phyloP scores from a whole-genome alignment of 192 early-diverging fungal genomes.

The Coemansia sp. region DNA sequence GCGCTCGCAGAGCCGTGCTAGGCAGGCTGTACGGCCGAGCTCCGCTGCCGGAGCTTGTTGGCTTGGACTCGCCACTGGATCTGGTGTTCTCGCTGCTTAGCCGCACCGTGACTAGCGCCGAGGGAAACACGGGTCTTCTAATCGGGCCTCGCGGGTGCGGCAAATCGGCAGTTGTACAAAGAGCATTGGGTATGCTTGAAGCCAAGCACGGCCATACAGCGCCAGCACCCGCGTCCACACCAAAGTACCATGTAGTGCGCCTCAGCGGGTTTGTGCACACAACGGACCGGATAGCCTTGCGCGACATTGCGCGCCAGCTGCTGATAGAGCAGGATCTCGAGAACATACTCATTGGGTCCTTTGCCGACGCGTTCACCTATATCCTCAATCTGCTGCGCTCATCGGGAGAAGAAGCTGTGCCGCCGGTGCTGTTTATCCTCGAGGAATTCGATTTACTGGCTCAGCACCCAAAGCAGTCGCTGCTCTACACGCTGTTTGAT shows the following conservation, averaged over 20 bases:
- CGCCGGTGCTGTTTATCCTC: constrained; percentile 73
- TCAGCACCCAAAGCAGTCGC: constrained; percentile 84
- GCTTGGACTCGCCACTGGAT: constrained; percentile 24
- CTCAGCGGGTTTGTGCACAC: constrained; percentile 81
- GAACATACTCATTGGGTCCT: constrained; percentile 37
- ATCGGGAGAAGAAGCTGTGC: not conserved
- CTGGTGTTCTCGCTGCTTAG: constrained; percentile 22
- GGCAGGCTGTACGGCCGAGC: constrained; percentile 29
- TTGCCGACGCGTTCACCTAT: constrained; percentile 42
- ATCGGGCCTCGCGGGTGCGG: constrained; percentile 80
- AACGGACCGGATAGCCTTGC: constrained; percentile 74
- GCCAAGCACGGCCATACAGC: constrained; percentile 7
- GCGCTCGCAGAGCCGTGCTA: constrained; percentile 13
- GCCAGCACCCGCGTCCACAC: constrained; percentile 1
- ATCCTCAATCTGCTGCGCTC: constrained; percentile 38
- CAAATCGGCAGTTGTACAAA: constrained; percentile 56
- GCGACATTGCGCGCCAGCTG: constrained; percentile 82
- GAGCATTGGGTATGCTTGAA: constrained; percentile 22
- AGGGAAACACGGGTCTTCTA: constrained; percentile 86
- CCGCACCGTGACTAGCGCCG: constrained; percentile 39
- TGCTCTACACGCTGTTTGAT: constrained; percentile 95
- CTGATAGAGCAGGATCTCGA: constrained; percentile 59
- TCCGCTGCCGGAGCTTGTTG: constrained; percentile 30
- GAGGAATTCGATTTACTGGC: constrained; percentile 95
- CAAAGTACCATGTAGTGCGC: constrained; percentile 62